A percentile compares a stretch with the other conserved stretches of the same genome.
Conservation (phyloP, 164 flowering plant genomes). For the Stephania cephalantha region DNA sequence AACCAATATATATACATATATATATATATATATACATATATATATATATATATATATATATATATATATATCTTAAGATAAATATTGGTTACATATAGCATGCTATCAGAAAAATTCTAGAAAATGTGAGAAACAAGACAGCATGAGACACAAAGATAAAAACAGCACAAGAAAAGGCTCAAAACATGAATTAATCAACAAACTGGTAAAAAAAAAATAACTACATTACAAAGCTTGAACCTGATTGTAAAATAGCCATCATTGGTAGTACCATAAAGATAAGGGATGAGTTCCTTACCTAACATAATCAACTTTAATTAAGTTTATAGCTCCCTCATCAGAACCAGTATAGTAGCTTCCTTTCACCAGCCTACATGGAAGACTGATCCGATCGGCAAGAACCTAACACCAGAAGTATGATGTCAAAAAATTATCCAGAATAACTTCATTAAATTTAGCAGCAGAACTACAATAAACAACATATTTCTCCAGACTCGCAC, state of each 20-base stretch:
- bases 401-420: slow-evolving; percentile 44
- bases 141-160: not conserved
- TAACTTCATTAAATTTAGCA: not conserved
- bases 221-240: not conserved
- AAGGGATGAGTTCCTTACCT: slow-evolving; percentile 37
- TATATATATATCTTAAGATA: too few species aligned
- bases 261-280: not conserved
- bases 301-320: slow-evolving; percentile 65
- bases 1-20: too few species aligned
- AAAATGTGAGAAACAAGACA: not conserved
- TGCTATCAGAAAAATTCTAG: too few species aligned
- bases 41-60: too few species aligned
- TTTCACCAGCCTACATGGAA: slow-evolving; percentile 93
- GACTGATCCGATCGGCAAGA: slow-evolving; percentile 80
- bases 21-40: too few species aligned
- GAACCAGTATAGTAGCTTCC: slow-evolving; percentile 96
- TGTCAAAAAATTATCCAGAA: not conserved
- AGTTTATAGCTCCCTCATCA: slow-evolving; percentile 94
- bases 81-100: too few species aligned
- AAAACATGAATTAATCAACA: not conserved
- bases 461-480: slow-evolving; percentile 7
- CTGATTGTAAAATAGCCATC: not conserved
- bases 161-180: not conserved
- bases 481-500: not conserved
- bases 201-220: not conserved